These are phyloP conservation scores for Logfia minima DNA, from an alignment of 129 eudicot genomes.

Conservation along the genomic window DNA sequence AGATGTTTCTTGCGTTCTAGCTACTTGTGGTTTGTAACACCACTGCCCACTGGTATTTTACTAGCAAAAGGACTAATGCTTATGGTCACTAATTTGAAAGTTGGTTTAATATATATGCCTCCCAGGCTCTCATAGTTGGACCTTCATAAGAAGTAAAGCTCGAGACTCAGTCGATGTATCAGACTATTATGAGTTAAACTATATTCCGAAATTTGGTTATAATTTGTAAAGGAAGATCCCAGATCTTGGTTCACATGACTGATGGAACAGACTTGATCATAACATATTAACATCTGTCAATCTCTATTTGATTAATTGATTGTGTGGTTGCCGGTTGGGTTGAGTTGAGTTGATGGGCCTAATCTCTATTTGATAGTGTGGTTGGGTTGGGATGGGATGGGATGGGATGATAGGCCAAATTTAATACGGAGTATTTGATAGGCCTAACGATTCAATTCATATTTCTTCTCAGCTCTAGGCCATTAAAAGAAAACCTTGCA, in stretches of 20 bases:
- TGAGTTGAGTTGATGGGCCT: not conserved
- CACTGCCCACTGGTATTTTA: not conserved
- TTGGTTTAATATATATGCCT: not conserved
- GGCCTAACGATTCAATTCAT: not conserved
- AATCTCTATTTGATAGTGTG: not conserved
- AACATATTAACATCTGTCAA: too few relatives aligned
- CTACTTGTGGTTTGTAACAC: not conserved
- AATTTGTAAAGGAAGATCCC: not conserved
- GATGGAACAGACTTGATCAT: not conserved
- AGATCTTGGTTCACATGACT: not conserved
- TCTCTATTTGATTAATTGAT: too few relatives aligned
- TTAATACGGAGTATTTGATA: too few relatives aligned
- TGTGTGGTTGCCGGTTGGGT: too few relatives aligned
- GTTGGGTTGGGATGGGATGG: not conserved
- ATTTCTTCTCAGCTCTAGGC: too few relatives aligned
- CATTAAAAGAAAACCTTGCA: too few relatives aligned
- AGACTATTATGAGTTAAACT: too few relatives aligned
- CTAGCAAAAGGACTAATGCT: not conserved
- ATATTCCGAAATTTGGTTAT: too few relatives aligned
- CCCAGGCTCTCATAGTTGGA: not conserved
- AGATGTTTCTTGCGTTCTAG: constrained; percentile 1
- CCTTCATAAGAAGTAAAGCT: too few relatives aligned
- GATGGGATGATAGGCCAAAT: too few relatives aligned
- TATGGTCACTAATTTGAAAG: not conserved
- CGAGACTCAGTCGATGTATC: too few relatives aligned